These are phyloP conservation scores for Ilyonectria sp. DNA, from an alignment of 2,329 filamentous ascomycete species.

Conservation along the genomic window DNA sequence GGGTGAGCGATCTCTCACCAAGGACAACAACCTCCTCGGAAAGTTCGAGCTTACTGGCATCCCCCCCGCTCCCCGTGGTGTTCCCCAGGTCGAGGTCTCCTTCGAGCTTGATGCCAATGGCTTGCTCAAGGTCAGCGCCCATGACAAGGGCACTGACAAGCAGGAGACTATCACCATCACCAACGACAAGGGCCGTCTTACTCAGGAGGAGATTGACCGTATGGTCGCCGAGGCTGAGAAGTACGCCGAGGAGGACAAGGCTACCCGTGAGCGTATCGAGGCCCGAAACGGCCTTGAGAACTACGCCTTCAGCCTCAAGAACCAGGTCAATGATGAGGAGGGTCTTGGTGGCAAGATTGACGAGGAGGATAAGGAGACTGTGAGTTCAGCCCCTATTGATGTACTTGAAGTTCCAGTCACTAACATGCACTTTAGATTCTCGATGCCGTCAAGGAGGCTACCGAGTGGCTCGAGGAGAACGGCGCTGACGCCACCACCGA, in stretches of 20 bases:
- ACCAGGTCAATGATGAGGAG: conserved; percentile 97
- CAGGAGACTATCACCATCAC: conserved; percentile 98
- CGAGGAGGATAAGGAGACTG: conserved; percentile 97
- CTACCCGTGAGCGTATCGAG: conserved; percentile 96
- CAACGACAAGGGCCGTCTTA: conserved; percentile 99
- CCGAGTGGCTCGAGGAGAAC: conserved; percentile 98
- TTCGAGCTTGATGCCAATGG: conserved; percentile 99
- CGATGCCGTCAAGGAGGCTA: conserved; percentile 96
- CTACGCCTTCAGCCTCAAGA: conserved; percentile 99
- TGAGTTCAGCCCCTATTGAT: conserved; percentile 61
- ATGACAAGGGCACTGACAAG: conserved; percentile 99
- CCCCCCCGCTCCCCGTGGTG: conserved; percentile 93
- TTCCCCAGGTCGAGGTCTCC: conserved; percentile 97
- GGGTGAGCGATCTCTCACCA: conserved; percentile 93
- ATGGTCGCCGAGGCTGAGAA: conserved; percentile 99
- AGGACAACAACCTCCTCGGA: conserved; percentile 97
- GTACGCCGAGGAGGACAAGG: conserved; percentile 99
- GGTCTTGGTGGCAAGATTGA: conserved; percentile 98
- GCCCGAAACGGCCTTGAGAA: conserved; percentile 97
- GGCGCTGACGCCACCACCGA: conserved; percentile 86
- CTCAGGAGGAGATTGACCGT: conserved; percentile 97
- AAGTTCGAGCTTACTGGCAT: conserved; percentile 99
- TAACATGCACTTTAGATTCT: conserved; percentile 75
- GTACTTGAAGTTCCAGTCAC: conserved; percentile 29
- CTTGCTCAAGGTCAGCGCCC: conserved; percentile 95